phyloP scores from a whole-genome alignment of 2,329 filamentous ascomycete genomes.

The Penicillium decumbens region DNA sequence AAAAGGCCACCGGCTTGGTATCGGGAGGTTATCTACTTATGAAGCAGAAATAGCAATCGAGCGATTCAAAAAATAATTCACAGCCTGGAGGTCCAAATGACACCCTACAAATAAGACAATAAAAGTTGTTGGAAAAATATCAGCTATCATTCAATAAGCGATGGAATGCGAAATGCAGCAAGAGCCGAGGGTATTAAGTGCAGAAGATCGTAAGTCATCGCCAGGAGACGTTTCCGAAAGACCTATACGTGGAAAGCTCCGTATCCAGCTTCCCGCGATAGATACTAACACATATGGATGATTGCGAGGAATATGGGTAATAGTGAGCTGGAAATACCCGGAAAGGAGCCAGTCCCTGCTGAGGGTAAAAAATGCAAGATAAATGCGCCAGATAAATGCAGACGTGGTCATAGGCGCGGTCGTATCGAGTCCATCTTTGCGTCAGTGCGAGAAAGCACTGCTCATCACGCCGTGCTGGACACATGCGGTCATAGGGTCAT shows the following conservation, averaged over 20 bases:
- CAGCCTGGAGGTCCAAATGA: not conserved
- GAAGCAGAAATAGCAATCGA: no score
- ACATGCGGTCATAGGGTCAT: slow-evolving; percentile 20
- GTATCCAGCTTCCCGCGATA: not conserved
- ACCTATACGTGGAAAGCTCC: slow-evolving; percentile 4
- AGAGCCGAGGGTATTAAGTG: slow-evolving; percentile 19
- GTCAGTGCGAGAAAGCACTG: not conserved
- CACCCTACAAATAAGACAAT: not conserved
- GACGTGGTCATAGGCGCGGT: slow-evolving; percentile 4
- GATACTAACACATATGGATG: not conserved
- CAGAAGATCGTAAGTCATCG: slow-evolving; percentile 3
- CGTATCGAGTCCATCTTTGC: slow-evolving; percentile 3
- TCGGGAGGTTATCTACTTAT: no score
- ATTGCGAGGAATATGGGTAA: slow-evolving; percentile 2
- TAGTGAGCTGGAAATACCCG: not conserved
- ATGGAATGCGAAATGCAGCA: slow-evolving; percentile 1
- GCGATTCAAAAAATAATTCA: not conserved
- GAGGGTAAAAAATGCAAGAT: slow-evolving; percentile 6
- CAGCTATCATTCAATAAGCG: not conserved
- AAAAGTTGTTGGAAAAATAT: not conserved
- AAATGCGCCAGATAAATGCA: slow-evolving; percentile 16
- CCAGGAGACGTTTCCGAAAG: not conserved
- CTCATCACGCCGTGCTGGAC: slow-evolving; percentile 25
- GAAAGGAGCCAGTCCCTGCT: slow-evolving; percentile 19
- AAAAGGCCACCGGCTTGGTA: no score